These are phyloP conservation scores for Xylariomycetidae sp. DNA, from an alignment of 2,329 filamentous ascomycete species.

Conservation along the genomic window DNA sequence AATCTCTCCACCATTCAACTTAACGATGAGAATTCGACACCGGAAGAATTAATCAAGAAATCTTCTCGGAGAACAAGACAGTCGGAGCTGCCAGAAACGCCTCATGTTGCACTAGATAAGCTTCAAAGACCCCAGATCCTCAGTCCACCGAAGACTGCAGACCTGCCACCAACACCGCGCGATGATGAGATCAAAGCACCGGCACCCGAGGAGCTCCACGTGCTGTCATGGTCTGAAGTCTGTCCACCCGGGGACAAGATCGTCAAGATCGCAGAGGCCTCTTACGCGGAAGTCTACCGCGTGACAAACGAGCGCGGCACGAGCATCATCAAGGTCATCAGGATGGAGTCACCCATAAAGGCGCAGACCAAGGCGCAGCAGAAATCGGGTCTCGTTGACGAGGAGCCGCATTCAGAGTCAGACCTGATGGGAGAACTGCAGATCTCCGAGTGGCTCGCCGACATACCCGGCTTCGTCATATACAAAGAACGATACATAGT, in stretches of 20 bases:
- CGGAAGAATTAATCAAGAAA: constrained; percentile 6
- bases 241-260: constrained; percentile 49
- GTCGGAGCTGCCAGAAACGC: constrained; percentile 9
- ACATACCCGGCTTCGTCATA: constrained; percentile 60
- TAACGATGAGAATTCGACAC: constrained; percentile 17
- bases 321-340: constrained; percentile 62
- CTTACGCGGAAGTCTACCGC: constrained; percentile 62
- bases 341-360: constrained; percentile 54
- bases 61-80: constrained; percentile 17
- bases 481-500: constrained; percentile 63
- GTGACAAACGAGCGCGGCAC: constrained; percentile 55
- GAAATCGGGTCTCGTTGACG: constrained; percentile 50
- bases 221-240: constrained; percentile 54
- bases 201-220: constrained; percentile 28
- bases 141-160: constrained; percentile 9
- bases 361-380: constrained; percentile 53
- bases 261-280: constrained; percentile 62
- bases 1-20: constrained; percentile 23
- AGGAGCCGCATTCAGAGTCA: constrained; percentile 50
- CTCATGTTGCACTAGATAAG: constrained; percentile 7
- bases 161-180: too few species aligned
- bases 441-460: constrained; percentile 60
- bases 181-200: too few species aligned
- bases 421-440: constrained; percentile 55
- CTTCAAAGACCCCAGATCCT: constrained; percentile 7